phyloP scores from a whole-genome alignment of 495 filamentous ascomycete species.

The Xanthoparmelia taractica region DNA sequence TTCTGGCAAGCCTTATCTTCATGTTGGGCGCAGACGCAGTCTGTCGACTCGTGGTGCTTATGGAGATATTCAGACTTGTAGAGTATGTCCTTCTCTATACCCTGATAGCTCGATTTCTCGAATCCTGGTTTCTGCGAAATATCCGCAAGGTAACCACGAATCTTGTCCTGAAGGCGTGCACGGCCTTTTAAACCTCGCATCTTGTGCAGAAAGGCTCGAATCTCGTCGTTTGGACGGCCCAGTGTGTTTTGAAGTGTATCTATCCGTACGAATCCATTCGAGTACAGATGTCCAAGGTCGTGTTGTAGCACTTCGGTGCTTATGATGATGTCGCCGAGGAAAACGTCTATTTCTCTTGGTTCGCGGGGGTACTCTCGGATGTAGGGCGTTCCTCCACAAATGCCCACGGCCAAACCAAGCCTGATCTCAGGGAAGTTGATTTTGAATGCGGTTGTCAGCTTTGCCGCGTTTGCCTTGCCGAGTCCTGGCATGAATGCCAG shows the following conservation, averaged over 20 bases:
- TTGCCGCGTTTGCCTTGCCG: slow-evolving; percentile 26
- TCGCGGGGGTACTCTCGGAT: not conserved
- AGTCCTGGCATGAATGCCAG: slow-evolving; percentile 26
- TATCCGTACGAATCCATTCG: slow-evolving; percentile 28
- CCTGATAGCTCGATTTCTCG: slow-evolving; percentile 21
- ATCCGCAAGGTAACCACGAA: not conserved
- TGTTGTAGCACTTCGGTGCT: slow-evolving; percentile 36
- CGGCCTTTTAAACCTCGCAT: not conserved
- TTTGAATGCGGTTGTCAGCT: slow-evolving; percentile 20
- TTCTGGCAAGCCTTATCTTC: slow-evolving; percentile 12
- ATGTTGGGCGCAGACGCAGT: slow-evolving; percentile 14
- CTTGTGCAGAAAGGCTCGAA: slow-evolving; percentile 26
- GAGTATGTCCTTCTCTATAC: slow-evolving; percentile 19
- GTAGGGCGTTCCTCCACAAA: slow-evolving; percentile 29
- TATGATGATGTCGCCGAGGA: slow-evolving; percentile 43
- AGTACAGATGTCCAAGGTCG: slow-evolving; percentile 33
- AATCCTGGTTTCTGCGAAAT: not conserved
- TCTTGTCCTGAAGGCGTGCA: slow-evolving; percentile 4
- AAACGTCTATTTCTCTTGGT: slow-evolving; percentile 24
- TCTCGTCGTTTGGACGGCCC: slow-evolving; percentile 27
- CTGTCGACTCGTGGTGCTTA: slow-evolving; percentile 15
- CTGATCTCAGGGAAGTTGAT: slow-evolving; percentile 24
- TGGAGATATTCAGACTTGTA: slow-evolving; percentile 24
- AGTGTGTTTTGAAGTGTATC: slow-evolving; percentile 25
- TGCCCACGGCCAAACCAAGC: slow-evolving; percentile 29